Conservation (phyloP, 2,329 filamentous ascomycete species). For the Xylogone sp. region DNA sequence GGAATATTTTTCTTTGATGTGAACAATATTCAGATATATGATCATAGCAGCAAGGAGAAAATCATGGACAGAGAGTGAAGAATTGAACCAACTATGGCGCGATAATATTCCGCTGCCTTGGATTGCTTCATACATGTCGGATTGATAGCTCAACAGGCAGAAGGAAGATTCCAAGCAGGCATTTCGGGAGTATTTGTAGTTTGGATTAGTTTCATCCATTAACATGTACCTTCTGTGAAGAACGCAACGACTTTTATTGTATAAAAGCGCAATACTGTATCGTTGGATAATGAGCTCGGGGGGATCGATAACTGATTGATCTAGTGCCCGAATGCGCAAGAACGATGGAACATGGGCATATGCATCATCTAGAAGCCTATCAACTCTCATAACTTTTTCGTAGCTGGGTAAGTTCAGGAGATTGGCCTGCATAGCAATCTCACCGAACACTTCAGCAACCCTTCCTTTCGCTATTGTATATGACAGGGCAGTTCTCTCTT, state of each 20-base stretch:
- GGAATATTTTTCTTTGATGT: slow-evolving; percentile 5
- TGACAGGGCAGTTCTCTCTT: slow-evolving; percentile 55
- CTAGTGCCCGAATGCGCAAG: slow-evolving; percentile 45
- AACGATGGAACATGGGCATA: slow-evolving; percentile 44
- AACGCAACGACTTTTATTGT: slow-evolving; percentile 52
- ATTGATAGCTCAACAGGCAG: slow-evolving; percentile 44
- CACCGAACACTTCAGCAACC: slow-evolving; percentile 44
- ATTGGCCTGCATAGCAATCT: slow-evolving; percentile 48
- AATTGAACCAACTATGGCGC: slow-evolving; percentile 53
- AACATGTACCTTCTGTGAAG: slow-evolving; percentile 51
- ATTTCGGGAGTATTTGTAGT: slow-evolving; percentile 50
- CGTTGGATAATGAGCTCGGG: slow-evolving; percentile 46
- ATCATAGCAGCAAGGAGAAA: slow-evolving; percentile 60
- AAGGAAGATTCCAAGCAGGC: slow-evolving; percentile 48
- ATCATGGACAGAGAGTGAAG: slow-evolving; percentile 55
- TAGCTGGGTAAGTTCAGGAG: slow-evolving; percentile 44
- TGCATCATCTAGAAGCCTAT: slow-evolving; percentile 39
- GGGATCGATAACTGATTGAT: slow-evolving; percentile 45
- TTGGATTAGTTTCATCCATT: slow-evolving; percentile 35
- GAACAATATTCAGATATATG: slow-evolving; percentile 41
- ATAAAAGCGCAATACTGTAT: slow-evolving; percentile 48
- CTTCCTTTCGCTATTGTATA: slow-evolving; percentile 50
- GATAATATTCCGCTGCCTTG: slow-evolving; percentile 51
- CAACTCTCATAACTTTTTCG: slow-evolving; percentile 44
- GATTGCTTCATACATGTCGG: slow-evolving; percentile 42